Conservation (phyloP, 768 basidiomycete species). For the Mycena filopes region DNA sequence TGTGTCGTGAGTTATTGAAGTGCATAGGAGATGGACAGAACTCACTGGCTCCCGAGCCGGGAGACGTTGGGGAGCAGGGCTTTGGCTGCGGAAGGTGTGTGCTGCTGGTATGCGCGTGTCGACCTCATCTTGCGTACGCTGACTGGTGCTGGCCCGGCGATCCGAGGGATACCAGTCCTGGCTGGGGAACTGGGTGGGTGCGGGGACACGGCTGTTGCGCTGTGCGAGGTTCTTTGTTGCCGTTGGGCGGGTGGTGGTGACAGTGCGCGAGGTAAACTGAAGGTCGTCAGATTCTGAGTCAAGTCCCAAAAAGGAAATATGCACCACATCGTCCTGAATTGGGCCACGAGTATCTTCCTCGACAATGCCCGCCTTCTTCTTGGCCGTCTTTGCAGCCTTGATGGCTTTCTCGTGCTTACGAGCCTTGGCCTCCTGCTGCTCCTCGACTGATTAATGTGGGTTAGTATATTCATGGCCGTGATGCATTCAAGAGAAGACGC, state of each 20-base stretch:
- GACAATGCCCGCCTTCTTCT: conserved; percentile 4
- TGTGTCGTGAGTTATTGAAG: background rate
- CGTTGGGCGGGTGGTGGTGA: background rate
- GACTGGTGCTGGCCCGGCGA: background rate
- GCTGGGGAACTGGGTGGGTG: background rate
- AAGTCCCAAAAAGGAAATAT: background rate
- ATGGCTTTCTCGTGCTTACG: background rate
- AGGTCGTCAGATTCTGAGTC: background rate
- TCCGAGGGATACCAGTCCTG: background rate
- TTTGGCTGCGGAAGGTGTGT: background rate
- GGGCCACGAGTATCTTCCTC: conserved; percentile 9
- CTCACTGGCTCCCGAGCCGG: background rate
- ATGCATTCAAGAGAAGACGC: no score
- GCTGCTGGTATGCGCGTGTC: no score
- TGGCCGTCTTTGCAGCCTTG: background rate
- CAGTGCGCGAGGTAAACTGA: conserved; percentile 1
- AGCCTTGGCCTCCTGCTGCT: background rate
- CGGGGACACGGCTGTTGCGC: conserved; percentile 13
- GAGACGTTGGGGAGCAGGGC: no score
- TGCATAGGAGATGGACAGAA: background rate
- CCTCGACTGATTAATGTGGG: background rate
- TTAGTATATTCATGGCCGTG: background rate
- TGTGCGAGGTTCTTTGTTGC: conserved; percentile 14
- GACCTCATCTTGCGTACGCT: background rate
- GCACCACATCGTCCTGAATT: conserved; percentile 1